Evolutionary conservation across 768 basidiomycete species (phyloP).

Genomic region (Lepiota subincarnata): DNA sequence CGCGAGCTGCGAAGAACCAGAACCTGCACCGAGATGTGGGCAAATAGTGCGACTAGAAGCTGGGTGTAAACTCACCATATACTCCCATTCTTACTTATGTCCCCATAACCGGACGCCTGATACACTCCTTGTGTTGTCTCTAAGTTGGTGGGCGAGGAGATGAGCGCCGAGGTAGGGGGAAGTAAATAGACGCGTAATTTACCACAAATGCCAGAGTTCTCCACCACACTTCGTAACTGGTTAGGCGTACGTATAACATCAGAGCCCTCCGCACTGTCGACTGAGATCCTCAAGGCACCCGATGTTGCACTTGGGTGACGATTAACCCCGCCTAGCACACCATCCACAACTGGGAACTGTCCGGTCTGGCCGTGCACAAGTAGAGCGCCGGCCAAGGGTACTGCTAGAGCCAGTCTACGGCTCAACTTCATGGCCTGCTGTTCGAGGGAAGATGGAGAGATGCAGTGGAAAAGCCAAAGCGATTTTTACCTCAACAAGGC

Average conservation of each 20-base stretch:
- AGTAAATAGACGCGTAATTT: constrained; percentile 4
- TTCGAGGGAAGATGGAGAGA: not conserved
- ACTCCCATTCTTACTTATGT: constrained; percentile 50
- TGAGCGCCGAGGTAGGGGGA: not conserved
- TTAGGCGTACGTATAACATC: not conserved
- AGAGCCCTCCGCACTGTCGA: no score
- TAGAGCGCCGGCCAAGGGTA: not conserved
- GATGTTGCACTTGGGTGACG: not conserved
- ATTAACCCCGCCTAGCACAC: constrained; percentile 44
- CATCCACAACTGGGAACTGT: constrained; percentile 48
- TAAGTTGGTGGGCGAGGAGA: constrained; percentile 13
- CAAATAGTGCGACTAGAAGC: not conserved
- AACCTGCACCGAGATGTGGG: constrained; percentile 37
- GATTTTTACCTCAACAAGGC: not conserved
- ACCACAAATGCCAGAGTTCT: constrained; percentile 64
- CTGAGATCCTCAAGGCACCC: constrained; percentile 6
- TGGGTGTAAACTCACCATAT: constrained; percentile 37
- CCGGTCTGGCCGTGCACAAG: constrained; percentile 17
- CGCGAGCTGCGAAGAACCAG: constrained; percentile 65
- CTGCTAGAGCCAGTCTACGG: not conserved
- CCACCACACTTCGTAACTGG: constrained; percentile 42
- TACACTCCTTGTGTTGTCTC: constrained; percentile 59
- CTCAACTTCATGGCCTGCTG: not conserved
- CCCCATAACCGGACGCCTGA: constrained; percentile 62
- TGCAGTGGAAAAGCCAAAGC: not conserved